Conservation (phyloP, 305 asterid genomes). For the Solanum hybrid region DNA sequence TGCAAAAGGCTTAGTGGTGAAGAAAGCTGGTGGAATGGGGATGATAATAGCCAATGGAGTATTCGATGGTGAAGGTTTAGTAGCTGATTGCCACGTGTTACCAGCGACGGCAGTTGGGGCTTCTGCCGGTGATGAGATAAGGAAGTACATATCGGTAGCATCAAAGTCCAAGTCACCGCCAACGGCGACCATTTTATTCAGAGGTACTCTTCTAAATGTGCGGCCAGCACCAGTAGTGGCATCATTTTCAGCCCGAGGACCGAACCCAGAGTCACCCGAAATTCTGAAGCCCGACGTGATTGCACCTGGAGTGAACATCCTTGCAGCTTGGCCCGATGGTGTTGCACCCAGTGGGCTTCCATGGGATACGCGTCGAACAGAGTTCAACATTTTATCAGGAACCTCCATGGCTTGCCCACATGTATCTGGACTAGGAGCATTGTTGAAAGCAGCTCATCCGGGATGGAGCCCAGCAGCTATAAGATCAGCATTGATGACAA, state of each 20-base stretch:
- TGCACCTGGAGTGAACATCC: constrained; percentile 89
- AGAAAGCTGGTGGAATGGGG: constrained; percentile 77
- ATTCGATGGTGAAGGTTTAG: constrained; percentile 83
- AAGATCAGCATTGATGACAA: constrained; percentile 85
- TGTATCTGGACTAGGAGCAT: constrained; percentile 72
- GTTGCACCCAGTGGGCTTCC: constrained; percentile 70
- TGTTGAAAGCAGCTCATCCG: constrained; percentile 88
- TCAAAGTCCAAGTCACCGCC: constrained; percentile 28
- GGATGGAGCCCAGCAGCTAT: constrained; percentile 92
- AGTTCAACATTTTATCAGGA: constrained; percentile 75
- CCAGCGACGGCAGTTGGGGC: constrained; percentile 88
- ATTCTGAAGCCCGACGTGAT: constrained; percentile 77
- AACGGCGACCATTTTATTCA: constrained; percentile 53
- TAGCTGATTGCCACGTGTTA: constrained; percentile 79
- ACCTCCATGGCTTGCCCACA: constrained; percentile 98
- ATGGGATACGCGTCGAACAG: constrained; percentile 56
- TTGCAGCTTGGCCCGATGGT: constrained; percentile 83
- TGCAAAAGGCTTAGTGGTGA: constrained; percentile 80
- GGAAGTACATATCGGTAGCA: constrained; percentile 43
- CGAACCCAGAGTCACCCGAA: constrained; percentile 77
- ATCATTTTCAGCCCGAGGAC: constrained; percentile 79
- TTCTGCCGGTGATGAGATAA: constrained; percentile 46
- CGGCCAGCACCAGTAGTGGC: constrained; percentile 83
- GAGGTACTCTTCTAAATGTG: constrained; percentile 53
- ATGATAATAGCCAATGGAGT: constrained; percentile 88